Percentiles rank a stretch among this genome's conserved stretches.
These are phyloP conservation scores for Fraxinus anomala DNA, from an alignment of 257 asterid genomes.

Conservation along the genomic window DNA sequence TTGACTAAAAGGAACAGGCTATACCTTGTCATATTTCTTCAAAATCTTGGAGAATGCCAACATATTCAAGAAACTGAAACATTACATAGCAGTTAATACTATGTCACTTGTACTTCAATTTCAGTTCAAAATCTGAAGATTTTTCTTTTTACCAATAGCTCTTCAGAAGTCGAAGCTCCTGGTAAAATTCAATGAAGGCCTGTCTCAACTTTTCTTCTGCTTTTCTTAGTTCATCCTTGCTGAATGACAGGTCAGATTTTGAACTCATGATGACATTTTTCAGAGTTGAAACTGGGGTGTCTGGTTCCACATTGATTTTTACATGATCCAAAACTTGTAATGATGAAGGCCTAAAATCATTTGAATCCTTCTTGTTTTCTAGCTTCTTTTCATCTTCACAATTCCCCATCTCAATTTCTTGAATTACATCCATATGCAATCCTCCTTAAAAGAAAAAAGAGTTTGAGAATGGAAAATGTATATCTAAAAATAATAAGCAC, in stretches of 20 bases:
- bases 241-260: constrained; percentile 50
- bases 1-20: constrained; percentile 3
- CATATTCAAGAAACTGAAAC: constrained; percentile 69
- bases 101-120: constrained; percentile 24
- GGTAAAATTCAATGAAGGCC: constrained; percentile 69
- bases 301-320: constrained; percentile 64
- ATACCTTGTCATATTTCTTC: constrained; percentile 93
- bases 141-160: constrained; percentile 51
- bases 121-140: background rate
- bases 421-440: constrained; percentile 48
- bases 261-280: constrained; percentile 45
- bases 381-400: constrained; percentile 16
- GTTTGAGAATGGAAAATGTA: background rate
- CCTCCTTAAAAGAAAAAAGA: constrained; percentile 30
- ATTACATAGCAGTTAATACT: constrained; percentile 5
- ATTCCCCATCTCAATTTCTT: constrained; percentile 65
- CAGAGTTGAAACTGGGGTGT: constrained; percentile 67
- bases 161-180: constrained; percentile 65
- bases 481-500: background rate
- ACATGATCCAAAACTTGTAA: constrained; percentile 65
- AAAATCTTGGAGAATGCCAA: constrained; percentile 83
- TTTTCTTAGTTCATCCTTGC: constrained; percentile 57
- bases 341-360: constrained; percentile 43
- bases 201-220: constrained; percentile 60
- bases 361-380: background rate